Conservation (phyloP, 257 asterid genomes). For the Solanum ahanhuiri region DNA sequence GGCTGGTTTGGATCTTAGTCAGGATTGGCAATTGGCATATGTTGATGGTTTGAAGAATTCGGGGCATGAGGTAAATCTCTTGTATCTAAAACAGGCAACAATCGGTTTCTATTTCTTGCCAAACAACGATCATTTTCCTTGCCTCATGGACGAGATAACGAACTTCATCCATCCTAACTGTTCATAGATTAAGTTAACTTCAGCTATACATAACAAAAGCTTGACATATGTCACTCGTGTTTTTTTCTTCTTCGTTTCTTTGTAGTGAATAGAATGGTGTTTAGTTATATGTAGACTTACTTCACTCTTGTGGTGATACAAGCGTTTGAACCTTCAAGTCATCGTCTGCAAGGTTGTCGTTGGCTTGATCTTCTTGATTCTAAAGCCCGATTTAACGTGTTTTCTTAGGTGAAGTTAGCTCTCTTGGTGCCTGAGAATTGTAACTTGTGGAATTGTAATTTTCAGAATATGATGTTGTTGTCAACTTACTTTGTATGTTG, state of each 20-base stretch:
- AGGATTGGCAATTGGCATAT: conserved; percentile 74
- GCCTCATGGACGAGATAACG: conserved; percentile 61
- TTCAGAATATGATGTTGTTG: conserved; percentile 3
- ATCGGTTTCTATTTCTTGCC: conserved; percentile 88
- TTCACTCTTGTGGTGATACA: neutral
- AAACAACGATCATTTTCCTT: conserved; percentile 51
- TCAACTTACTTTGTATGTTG: conserved; percentile 6
- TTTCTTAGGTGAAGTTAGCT: neutral
- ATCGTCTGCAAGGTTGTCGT: neutral
- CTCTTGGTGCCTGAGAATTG: neutral
- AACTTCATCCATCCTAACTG: conserved; percentile 15
- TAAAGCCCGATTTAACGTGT: neutral
- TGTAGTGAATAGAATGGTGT: conserved; percentile 1
- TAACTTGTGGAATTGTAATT: neutral
- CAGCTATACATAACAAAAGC: conserved; percentile 8
- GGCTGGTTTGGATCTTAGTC: conserved; percentile 75
- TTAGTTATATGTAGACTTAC: conserved; percentile 6
- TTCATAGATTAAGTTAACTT: neutral
- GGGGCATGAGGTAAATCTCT: conserved; percentile 43
- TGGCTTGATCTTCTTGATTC: neutral
- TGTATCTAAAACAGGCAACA: conserved; percentile 58
- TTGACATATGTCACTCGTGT: neutral
- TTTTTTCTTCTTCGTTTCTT: neutral
- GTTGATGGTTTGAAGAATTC: conserved; percentile 44
- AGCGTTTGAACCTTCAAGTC: neutral